Evolutionary conservation across 2,329 filamentous ascomycete genomes (phyloP).

Genomic region (Paraconiothyrium brasiliense): DNA sequence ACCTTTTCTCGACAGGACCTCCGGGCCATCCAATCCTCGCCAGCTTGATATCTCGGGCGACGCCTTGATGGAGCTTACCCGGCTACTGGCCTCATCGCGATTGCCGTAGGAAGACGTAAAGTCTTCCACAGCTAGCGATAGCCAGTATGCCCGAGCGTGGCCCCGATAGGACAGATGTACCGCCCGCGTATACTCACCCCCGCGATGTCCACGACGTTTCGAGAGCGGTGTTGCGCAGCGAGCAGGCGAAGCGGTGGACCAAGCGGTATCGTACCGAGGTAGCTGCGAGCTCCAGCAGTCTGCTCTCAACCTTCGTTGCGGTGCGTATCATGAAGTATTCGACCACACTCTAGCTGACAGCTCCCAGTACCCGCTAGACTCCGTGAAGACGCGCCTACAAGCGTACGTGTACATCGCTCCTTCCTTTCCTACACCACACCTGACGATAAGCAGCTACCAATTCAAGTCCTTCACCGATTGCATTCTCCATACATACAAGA

Average conservation of each 20-base stretch:
- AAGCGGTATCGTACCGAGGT: conserved; percentile 85
- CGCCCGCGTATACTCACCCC: conserved; percentile 39
- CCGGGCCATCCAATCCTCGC: conserved; percentile 22
- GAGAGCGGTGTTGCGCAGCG: conserved; percentile 46
- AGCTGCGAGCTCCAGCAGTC: conserved; percentile 77
- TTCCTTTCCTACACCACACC: conserved; percentile 15
- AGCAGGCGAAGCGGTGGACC: conserved; percentile 65
- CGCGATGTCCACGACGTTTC: conserved; percentile 52
- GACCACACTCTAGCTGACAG: conserved; percentile 29
- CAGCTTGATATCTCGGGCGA: conserved; percentile 31
- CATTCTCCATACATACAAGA: conserved; percentile 75
- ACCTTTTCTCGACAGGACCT: conserved; percentile 16
- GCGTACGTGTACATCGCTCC: conserved; percentile 55
- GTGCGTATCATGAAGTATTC: conserved; percentile 48
- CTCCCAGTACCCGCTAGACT: conserved; percentile 78
- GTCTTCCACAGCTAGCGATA: conserved; percentile 62
- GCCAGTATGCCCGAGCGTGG: conserved; percentile 55
- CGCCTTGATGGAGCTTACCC: conserved; percentile 64
- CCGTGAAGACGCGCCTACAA: conserved; percentile 90
- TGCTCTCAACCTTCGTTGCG: conserved; percentile 80
- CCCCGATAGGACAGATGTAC: conserved; percentile 32
- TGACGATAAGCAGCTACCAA: conserved; percentile 64
- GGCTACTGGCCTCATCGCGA: conserved; percentile 65
- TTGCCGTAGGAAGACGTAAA: conserved; percentile 66
- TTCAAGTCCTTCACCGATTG: conserved; percentile 79